Evolutionary conservation across 2,329 filamentous ascomycete species (phyloP).

Genomic region (Amphichorda felina): DNA sequence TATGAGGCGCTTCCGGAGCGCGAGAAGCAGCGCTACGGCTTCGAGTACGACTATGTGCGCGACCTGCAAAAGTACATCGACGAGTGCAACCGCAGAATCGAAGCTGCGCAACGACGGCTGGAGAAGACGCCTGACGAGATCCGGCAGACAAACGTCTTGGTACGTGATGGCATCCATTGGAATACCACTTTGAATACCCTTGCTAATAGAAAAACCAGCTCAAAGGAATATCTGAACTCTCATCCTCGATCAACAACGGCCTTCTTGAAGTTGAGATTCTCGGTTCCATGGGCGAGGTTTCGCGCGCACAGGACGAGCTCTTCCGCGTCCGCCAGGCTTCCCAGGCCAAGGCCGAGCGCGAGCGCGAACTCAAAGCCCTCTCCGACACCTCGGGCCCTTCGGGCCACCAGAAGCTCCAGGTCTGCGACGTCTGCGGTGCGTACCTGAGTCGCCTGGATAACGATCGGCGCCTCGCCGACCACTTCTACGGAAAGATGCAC

Average conservation of each 20-base stretch:
- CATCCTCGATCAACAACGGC: slow-evolving; percentile 66
- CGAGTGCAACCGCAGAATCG: slow-evolving; percentile 90
- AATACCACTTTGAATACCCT: too few species aligned
- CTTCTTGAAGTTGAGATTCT: slow-evolving; percentile 79
- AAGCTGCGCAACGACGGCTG: slow-evolving; percentile 74
- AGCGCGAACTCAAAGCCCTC: slow-evolving; percentile 80
- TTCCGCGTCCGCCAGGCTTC: slow-evolving; percentile 74
- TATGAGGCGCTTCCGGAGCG: slow-evolving; percentile 64
- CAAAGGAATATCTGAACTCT: slow-evolving; percentile 74
- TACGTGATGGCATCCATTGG: slow-evolving; percentile 23
- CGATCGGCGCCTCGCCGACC: slow-evolving; percentile 83
- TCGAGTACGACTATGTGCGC: slow-evolving; percentile 93
- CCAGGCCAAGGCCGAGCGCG: slow-evolving; percentile 69
- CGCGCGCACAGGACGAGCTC: slow-evolving; percentile 74
- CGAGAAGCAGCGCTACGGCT: slow-evolving; percentile 70
- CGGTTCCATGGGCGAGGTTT: slow-evolving; percentile 70
- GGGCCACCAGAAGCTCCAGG: slow-evolving; percentile 95
- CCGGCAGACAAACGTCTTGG: slow-evolving; percentile 78
- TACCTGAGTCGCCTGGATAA: slow-evolving; percentile 91
- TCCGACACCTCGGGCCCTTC: slow-evolving; percentile 86
- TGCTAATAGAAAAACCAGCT: too few species aligned
- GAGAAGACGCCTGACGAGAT: slow-evolving; percentile 99
- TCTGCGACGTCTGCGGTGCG: slow-evolving; percentile 96
- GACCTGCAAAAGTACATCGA: slow-evolving; percentile 96
- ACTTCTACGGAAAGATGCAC: slow-evolving; percentile 99